phyloP scores from a whole-genome alignment of 1,284 basidiomycete species.

The Wolfiporia cocos region DNA sequence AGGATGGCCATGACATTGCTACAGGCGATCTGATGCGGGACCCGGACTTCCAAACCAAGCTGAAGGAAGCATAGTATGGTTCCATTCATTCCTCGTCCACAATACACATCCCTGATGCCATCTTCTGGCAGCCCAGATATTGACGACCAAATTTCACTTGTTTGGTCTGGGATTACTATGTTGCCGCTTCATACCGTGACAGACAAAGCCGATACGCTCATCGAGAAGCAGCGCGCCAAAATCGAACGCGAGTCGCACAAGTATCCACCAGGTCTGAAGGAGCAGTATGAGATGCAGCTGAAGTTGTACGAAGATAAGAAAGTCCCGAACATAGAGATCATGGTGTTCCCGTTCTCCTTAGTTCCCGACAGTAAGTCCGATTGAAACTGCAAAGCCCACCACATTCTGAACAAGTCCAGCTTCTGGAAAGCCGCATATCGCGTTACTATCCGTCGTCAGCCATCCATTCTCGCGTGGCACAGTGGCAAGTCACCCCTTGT shows the following conservation, averaged over 20 bases:
- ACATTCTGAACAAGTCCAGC: neutral
- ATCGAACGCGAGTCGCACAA: neutral
- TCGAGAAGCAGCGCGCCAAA: conserved; percentile 1
- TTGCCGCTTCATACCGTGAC: conserved; percentile 8
- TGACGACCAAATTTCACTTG: conserved; percentile 3
- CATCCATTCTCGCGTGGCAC: conserved; percentile 29
- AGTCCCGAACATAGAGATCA: conserved; percentile 9
- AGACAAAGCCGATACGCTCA: conserved; percentile 1
- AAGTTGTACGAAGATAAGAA: conserved; percentile 3
- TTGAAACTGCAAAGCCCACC: too few relatives aligned
- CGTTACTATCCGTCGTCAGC: conserved; percentile 9
- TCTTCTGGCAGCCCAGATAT: conserved; percentile 3
- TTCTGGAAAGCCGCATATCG: conserved; percentile 15
- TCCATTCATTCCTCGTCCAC: neutral
- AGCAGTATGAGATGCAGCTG: conserved; percentile 10
- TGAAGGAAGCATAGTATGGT: conserved; percentile 20
- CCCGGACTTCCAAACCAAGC: conserved; percentile 13
- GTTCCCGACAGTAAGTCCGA: neutral
- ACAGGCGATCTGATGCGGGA: conserved; percentile 22
- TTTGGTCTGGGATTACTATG: conserved; percentile 9
- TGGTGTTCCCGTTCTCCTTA: conserved; percentile 9
- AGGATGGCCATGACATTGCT: conserved; percentile 14
- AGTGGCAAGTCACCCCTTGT: conserved; percentile 20
- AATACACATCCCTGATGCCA: neutral
- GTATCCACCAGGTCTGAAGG: conserved; percentile 6